Base-by-base conservation (phyloP, 345 rosid genomes). In the Populus simonii region DNA sequence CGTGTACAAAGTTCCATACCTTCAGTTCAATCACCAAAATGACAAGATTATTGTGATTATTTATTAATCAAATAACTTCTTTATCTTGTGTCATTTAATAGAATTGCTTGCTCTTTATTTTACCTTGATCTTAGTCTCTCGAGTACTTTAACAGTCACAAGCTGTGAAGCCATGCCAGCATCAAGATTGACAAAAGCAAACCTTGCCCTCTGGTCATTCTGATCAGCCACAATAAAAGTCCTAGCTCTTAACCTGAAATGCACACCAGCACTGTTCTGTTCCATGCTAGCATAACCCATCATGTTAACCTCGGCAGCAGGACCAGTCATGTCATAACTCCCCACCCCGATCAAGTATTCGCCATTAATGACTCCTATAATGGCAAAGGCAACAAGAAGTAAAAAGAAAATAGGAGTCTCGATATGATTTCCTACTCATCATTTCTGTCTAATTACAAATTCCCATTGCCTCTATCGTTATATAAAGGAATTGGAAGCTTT, bases 151-250 rank as follows among this genome's bases (percentile, higher is more conserved):
- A 89, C 74, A 0, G 87, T 86, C 61, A 90, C 88, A 11, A 89
- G 89, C 71, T 90, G 92, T 10, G 92, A 90, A 59, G 94, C 92
- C 94, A 86, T 90, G 39, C 94, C 87, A 0, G 90, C 90, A 23
- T 87, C 90, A 45, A 87, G 92, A 73, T 90, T 89, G 31, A 90
- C 88, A 67, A 89, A 89, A 17, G 88, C 89, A 69, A 90, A 89
- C 80, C 92, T 83, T n/a, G 86, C 36, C 51, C 89, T 86, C 1
- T 65, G 74, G 13, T 78, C 27, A 62, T 79, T 70, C 45, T 77
- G 59, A 35, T 89, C 89, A 2, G 89, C 89, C 38, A 87, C 87
- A 6, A 90, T 72, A 68, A 90, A 90, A 63, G 88, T 68, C 74
- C 94, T 81, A 0, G 89, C 90, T 78, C 92, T 78, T 11, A 90